These are phyloP conservation scores for Fraxinus sp. DNA, from an alignment of 305 asterid species.

Conservation along the genomic window DNA sequence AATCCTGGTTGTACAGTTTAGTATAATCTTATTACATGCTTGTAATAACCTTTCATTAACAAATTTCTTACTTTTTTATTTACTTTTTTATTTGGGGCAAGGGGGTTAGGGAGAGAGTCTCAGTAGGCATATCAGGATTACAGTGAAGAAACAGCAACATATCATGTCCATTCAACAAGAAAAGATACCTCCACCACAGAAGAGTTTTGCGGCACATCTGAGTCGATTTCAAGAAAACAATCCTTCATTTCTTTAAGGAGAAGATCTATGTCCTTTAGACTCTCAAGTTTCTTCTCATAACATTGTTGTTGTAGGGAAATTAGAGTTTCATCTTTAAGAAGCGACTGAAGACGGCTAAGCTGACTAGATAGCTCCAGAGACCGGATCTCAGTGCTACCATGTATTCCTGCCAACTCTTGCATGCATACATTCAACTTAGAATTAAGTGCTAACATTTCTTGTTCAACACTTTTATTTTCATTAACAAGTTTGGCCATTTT, in stretches of 20 bases:
- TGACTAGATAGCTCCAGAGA: slow-evolving; percentile 58
- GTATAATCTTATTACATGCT: background rate
- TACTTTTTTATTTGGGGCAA: background rate
- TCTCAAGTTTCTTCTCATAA: slow-evolving; percentile 56
- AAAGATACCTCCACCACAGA: slow-evolving; percentile 57
- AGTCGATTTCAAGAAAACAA: slow-evolving; percentile 49
- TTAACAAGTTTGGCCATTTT: slow-evolving; percentile 42
- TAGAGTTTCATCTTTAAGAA: slow-evolving; percentile 64
- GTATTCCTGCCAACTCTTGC: slow-evolving; percentile 71
- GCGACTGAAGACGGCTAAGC: slow-evolving; percentile 51
- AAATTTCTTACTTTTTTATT: background rate
- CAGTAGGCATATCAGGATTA: slow-evolving; percentile 14
- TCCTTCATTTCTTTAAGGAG: slow-evolving; percentile 57
- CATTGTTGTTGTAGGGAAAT: slow-evolving; percentile 45
- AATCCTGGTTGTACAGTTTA: background rate
- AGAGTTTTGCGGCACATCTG: slow-evolving; percentile 43
- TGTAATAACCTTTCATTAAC: background rate
- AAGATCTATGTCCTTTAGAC: slow-evolving; percentile 56
- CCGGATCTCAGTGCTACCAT: slow-evolving; percentile 47
- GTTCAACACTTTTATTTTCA: slow-evolving; percentile 54
- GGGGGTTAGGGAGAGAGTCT: slow-evolving; percentile 1
- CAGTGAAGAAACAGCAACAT: slow-evolving; percentile 17
- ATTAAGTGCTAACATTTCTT: slow-evolving; percentile 54
- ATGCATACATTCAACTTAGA: slow-evolving; percentile 61
- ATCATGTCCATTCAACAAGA: slow-evolving; percentile 15